A percentile compares a stretch with the other conserved stretches of the same genome.
phyloP scores from a whole-genome alignment of 257 asterid species.

The Cynanchum wilfordii region DNA sequence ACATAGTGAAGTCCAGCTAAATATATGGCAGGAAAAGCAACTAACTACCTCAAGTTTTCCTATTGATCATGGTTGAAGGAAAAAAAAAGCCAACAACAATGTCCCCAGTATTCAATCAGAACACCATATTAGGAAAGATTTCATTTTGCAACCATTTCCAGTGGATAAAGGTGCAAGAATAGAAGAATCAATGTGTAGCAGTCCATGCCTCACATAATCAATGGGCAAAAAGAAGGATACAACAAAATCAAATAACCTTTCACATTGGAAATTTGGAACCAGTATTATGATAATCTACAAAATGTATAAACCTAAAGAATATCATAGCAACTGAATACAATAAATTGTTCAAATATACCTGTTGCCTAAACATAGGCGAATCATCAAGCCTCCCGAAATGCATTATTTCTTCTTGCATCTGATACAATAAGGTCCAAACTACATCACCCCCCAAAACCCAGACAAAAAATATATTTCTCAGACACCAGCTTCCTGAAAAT shows the following conservation, averaged over 20 bases:
- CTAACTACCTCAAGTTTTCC: not conserved
- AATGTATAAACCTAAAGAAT: not conserved
- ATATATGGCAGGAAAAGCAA: not conserved
- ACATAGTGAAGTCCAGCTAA: not conserved
- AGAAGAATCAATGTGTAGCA: not conserved
- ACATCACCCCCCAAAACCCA: conserved; percentile 20
- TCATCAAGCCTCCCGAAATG: conserved; percentile 75
- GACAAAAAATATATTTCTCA: not conserved
- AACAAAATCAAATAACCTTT: not conserved
- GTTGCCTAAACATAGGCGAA: conserved; percentile 98
- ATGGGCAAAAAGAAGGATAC: not conserved
- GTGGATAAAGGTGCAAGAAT: not conserved
- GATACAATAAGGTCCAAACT: conserved; percentile 35
- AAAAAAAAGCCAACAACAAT: not conserved
- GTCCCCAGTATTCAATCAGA: not conserved
- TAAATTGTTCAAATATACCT: conserved; percentile 44
- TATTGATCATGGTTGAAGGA: not conserved
- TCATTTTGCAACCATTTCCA: not conserved
- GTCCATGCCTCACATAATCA: not conserved
- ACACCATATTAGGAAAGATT: not conserved
- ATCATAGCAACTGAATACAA: not conserved
- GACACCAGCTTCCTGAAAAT: conserved; percentile 4
- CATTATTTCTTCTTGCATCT: conserved; percentile 59
- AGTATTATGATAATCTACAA: not conserved
- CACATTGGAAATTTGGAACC: not conserved